phyloP scores from a whole-genome alignment of 331 rosid genomes.

The Acacia pycnantha region DNA sequence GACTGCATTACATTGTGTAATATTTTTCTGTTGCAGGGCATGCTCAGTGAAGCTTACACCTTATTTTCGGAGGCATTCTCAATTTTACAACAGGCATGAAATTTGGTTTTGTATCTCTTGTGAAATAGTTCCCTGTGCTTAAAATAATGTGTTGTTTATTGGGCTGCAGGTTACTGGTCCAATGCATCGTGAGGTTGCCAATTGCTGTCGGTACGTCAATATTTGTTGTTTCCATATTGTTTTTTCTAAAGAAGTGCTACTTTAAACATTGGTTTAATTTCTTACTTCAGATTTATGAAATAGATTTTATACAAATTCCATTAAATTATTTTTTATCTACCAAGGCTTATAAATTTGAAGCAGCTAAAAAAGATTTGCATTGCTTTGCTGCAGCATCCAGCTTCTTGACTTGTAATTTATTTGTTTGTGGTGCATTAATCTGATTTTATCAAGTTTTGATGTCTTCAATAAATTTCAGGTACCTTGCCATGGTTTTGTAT shows the following conservation, averaged over 20 bases:
- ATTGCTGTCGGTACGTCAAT: slow-evolving; percentile 83
- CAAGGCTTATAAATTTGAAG: slow-evolving; percentile 1
- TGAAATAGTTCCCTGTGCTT: slow-evolving; percentile 23
- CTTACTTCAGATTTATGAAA: slow-evolving; percentile 19
- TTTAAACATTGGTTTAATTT: slow-evolving; percentile 8
- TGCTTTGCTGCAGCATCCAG: neutral
- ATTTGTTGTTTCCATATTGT: slow-evolving; percentile 24
- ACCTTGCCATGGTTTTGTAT: slow-evolving; percentile 98
- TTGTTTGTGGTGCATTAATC: slow-evolving; percentile 10
- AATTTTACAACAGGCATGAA: slow-evolving; percentile 86
- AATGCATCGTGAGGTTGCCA: slow-evolving; percentile 99
- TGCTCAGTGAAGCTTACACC: slow-evolving; percentile 96
- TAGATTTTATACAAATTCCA: neutral
- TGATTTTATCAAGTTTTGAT: neutral
- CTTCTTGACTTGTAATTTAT: slow-evolving; percentile 3
- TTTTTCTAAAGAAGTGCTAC: neutral
- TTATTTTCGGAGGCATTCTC: slow-evolving; percentile 96
- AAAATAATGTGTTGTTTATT: slow-evolving; percentile 19
- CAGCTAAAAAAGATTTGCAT: neutral
- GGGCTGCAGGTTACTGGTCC: slow-evolving; percentile 91
- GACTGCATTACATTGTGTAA: neutral
- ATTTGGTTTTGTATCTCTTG: slow-evolving; percentile 19
- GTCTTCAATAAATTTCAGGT: slow-evolving; percentile 57
- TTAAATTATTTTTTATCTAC: neutral
- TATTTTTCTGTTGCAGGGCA: slow-evolving; percentile 65